A percentile compares a stretch with the other conserved stretches of the same genome.
Conservation (phyloP, 768 basidiomycete genomes). For the Podaxis carcinomalis region DNA sequence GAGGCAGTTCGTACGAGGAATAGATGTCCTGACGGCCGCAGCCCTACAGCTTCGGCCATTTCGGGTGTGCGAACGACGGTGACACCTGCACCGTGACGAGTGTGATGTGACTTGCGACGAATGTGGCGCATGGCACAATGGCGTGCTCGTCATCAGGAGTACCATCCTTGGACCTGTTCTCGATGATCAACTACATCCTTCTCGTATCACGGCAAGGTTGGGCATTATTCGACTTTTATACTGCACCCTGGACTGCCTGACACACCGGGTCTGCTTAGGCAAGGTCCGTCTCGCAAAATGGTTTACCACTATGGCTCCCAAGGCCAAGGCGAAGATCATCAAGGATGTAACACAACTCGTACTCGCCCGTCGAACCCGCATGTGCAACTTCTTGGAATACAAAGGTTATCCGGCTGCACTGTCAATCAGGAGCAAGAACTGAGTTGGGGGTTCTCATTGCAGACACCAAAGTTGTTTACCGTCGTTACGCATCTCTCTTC, state of each 20-base stretch:
- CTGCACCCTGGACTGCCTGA: background rate
- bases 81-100: background rate
- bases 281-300: slow-evolving; percentile 98
- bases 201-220: slow-evolving; percentile 94
- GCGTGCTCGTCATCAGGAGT: background rate
- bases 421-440: background rate
- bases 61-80: background rate
- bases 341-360: slow-evolving; percentile 99
- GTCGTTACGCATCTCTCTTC: slow-evolving; percentile 95
- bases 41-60: background rate
- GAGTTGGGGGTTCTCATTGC: slow-evolving; percentile 5
- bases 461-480: slow-evolving; percentile 91
- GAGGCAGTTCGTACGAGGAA: background rate
- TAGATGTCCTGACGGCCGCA: background rate
- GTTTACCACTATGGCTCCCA: slow-evolving; percentile 92
- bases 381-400: slow-evolving; percentile 99
- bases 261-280: slow-evolving; percentile 41
- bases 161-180: background rate
- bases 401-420: slow-evolving; percentile 60
- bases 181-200: slow-evolving; percentile 95
- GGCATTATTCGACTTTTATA: slow-evolving; percentile 18
- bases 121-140: background rate
- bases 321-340: slow-evolving; percentile 92
- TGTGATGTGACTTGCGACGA: slow-evolving; percentile 3
- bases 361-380: slow-evolving; percentile 88